Conservation (phyloP, 2,329 filamentous ascomycete genomes). For the Paramyrothecium sp. region DNA sequence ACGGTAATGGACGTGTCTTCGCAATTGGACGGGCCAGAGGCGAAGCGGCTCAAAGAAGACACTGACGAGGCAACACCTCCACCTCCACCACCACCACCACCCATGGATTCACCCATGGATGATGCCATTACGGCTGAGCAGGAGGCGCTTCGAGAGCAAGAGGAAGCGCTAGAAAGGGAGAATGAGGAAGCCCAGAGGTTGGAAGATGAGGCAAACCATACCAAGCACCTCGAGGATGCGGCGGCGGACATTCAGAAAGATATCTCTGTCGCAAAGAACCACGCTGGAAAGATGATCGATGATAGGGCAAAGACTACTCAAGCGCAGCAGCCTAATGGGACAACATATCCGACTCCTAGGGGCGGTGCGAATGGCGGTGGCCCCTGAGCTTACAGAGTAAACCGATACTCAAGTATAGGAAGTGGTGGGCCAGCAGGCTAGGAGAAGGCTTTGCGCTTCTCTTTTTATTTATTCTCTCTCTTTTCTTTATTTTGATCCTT, state of each 20-base stretch:
- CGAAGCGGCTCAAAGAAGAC: constrained; percentile 52
- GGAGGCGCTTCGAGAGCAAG: constrained; percentile 45
- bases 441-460: constrained; percentile 1
- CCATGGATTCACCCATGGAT: constrained; percentile 35
- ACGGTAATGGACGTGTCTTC: constrained; percentile 38
- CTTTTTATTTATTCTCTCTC: neutral
- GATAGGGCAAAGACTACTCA: neutral
- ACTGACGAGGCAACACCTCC: constrained; percentile 39
- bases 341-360: neutral
- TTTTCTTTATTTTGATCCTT: neutral
- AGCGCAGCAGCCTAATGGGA: neutral
- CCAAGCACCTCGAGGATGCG: constrained; percentile 22
- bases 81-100: constrained; percentile 49
- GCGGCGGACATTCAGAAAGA: constrained; percentile 19
- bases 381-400: constrained; percentile 8
- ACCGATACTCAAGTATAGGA: constrained; percentile 17
- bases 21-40: constrained; percentile 50
- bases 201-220: constrained; percentile 43
- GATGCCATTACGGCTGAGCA: constrained; percentile 39
- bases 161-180: constrained; percentile 48
- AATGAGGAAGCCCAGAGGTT: constrained; percentile 54
- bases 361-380: constrained; percentile 4
- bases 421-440: constrained; percentile 15
- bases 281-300: neutral
- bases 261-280: constrained; percentile 12